These are phyloP conservation scores for Aspergillus spinulosporus DNA, from an alignment of 2,329 filamentous ascomycete genomes.

Conservation along the genomic window DNA sequence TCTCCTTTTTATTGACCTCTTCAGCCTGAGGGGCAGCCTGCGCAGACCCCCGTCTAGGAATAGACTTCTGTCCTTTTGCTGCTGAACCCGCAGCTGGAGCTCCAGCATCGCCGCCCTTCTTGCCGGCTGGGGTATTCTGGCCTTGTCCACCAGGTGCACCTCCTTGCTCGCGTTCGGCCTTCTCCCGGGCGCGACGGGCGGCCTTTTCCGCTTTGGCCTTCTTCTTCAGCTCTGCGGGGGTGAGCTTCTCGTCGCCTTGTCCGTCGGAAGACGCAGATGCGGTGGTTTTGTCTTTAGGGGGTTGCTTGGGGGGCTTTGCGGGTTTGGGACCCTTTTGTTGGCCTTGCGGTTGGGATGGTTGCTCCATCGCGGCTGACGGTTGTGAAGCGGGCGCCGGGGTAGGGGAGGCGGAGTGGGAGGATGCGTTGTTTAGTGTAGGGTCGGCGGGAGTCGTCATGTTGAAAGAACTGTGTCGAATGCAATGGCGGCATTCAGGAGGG, in stretches of 20 bases:
- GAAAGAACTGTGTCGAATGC: constrained; percentile 22
- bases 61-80: constrained; percentile 35
- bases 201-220: constrained; percentile 89
- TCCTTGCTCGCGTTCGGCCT: constrained; percentile 53
- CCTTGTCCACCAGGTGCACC: constrained; percentile 33
- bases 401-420: constrained; percentile 21
- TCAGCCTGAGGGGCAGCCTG: constrained; percentile 39
- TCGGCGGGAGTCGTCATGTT: constrained; percentile 32
- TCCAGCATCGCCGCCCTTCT: constrained; percentile 33
- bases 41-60: constrained; percentile 39
- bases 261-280: constrained; percentile 26
- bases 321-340: constrained; percentile 22
- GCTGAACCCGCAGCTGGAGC: constrained; percentile 27
- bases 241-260: constrained; percentile 38
- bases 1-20: constrained; percentile 56
- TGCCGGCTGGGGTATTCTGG: constrained; percentile 21
- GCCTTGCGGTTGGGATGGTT: constrained; percentile 25
- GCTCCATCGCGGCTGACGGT: constrained; percentile 16
- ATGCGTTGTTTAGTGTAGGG: constrained; percentile 21
- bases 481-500: constrained; percentile 25
- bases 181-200: constrained; percentile 73
- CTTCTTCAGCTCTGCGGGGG: constrained; percentile 76
- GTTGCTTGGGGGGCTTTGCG: constrained; percentile 19
- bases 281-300: constrained; percentile 28
- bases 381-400: constrained; percentile 23